Base-by-base conservation (phyloP, 2,329 filamentous ascomycete species). In the Pseudopithomyces chartarum region DNA sequence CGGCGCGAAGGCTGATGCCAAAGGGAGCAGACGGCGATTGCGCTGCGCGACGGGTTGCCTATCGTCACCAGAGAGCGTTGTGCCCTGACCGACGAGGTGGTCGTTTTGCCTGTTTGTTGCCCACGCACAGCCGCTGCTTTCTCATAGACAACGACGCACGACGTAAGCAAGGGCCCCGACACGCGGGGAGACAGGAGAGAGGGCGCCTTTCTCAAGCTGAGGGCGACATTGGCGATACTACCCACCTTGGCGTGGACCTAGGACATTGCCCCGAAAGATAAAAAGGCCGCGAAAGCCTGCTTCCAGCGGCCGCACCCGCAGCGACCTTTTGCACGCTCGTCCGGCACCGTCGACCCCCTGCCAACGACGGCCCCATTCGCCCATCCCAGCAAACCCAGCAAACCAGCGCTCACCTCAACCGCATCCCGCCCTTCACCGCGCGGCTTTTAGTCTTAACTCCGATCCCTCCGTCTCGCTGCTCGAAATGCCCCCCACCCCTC, bases 401-500 rank as follows among this genome's bases (percentile, higher is more conserved):
- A 52, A 12, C 15, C 39, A 26, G 38, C 45, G 34, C 47, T 36
- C 22, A 36, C 26, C 39, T 44, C 34, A 22, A 55, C 19, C 3
- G 20, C 36, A 48, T 33, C 17, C 33, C 20, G 23, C 13, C 17
- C 58, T 48, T 54, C 49, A 26, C 43, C 22, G 4, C 8, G 36
- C 68, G 71, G 72, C 67, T 48, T n/a, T 71, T 71, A 69, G 10
- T 42, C 40, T 58, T 64, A 66, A 62, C 44, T 57, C 62, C 67
- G 61, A 50, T 58, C 52, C 23, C 55, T 62, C 60, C 58, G 58
- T 42, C 12, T 15, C 17, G 26, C 26, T 26, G 32, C 49, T 20
- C 50, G 66, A 49, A 48, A 91, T 92, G 90, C 87, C 87, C 58
- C 90, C 90, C 22, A 92, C 90, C 49, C 89, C 91, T 54, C 87